Evolutionary conservation across 2,329 filamentous ascomycete genomes (phyloP), one percentile per base, ranked within the genome.

Genomic region (Pyricularia sp.): DNA sequence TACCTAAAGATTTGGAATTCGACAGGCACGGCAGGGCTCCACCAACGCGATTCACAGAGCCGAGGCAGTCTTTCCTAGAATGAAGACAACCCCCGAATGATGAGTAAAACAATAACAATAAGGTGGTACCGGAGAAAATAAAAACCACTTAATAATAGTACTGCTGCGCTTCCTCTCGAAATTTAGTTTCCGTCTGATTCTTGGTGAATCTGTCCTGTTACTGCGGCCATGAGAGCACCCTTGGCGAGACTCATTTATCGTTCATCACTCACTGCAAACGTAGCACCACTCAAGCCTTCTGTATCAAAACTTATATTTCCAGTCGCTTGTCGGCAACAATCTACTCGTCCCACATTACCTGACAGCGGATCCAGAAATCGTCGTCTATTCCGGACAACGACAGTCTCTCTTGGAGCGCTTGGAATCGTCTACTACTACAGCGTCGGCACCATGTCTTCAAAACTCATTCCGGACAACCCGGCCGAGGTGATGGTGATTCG

Each of bases 401-500:
- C 40, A 49, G 40, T 19, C 40, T 49, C 40, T 8, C 40, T 49
- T 19, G 40, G 40, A 49, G 40, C 40, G 19, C 40, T 49, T 49
- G 40, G 40, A 49, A n/a, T 49, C 19, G 19, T 49, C 19, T 49
- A 49, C 40, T 49, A 49, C 19, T 49, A 49, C 62, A 26, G 62
- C n/a, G 22, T 22, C 55, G 22, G 31, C 62, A 35, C 63, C 69
- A 88, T 88, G 84, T 84, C 84, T 65, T 78, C 80, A 8, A 83
- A 86, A 71, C 82, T 91, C 65, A 82, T 90, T 65, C 88, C 88
- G 4, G 71, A 78, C 19, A 87, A 93, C 70, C 92, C 93, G 13
- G 83, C 86, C 22, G 85, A 90, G 72, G 87, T 94, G 68, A 96
- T 96, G 88, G 91, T 96, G 67, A 93, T 96, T 72, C 90, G 93